Conservation (phyloP, 371 early-diverging fungal species). For the Mucor mucedo region DNA sequence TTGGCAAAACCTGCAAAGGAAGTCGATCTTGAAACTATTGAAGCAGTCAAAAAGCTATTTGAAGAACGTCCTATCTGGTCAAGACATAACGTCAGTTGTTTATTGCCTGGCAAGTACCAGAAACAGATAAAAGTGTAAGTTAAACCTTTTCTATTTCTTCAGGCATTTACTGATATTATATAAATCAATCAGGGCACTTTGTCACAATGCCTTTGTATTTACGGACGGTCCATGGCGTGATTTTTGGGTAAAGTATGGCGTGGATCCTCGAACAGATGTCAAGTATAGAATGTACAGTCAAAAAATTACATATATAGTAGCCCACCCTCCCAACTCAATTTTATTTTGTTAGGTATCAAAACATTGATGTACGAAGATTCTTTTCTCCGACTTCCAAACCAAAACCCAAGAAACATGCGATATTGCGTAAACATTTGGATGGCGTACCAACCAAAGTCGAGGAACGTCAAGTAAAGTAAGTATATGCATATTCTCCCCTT, state of each 20-base stretch:
- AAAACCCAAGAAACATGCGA: not conserved
- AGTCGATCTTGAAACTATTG: not conserved
- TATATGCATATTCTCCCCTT: too few relatives aligned
- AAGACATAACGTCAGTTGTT: conserved; percentile 44
- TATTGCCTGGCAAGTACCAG: conserved; percentile 27
- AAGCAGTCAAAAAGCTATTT: conserved; percentile 38
- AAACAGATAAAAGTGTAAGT: conserved; percentile 28
- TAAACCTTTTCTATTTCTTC: not conserved
- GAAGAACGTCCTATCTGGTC: conserved; percentile 63
- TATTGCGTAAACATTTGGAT: not conserved
- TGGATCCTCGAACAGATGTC: conserved; percentile 60
- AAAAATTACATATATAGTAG: not conserved
- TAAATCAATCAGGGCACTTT: conserved; percentile 34
- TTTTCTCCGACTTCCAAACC: not conserved
- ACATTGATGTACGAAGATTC: conserved; percentile 1
- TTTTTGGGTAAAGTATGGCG: conserved; percentile 66
- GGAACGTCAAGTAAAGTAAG: too few relatives aligned
- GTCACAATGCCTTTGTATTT: conserved; percentile 48
- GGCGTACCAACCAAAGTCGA: not conserved
- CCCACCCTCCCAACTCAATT: too few relatives aligned
- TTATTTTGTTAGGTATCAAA: conserved; percentile 5
- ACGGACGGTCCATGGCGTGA: conserved; percentile 66
- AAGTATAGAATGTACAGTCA: conserved; percentile 43
- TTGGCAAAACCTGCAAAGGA: not conserved
- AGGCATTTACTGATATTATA: not conserved